phyloP scores from a whole-genome alignment of 352 stramenopile species.

The Phytophthora sojae region DNA sequence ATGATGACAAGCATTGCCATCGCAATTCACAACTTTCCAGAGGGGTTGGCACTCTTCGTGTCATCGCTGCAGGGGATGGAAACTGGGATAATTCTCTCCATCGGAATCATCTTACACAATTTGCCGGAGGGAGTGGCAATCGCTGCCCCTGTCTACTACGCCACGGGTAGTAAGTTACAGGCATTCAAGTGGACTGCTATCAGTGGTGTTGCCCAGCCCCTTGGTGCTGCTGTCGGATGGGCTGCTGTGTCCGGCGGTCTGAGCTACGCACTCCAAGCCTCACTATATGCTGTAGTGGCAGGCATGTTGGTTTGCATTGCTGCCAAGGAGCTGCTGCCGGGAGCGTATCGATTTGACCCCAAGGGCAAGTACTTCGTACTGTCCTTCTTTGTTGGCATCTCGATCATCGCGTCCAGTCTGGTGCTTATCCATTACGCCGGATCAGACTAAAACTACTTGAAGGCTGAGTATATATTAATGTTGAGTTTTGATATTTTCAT shows the following conservation, averaged over 20 bases:
- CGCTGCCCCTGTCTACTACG: conserved; percentile 96
- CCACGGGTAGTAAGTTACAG: conserved; percentile 92
- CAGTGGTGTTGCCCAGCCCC: conserved; percentile 90
- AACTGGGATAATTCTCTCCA: conserved; percentile 91
- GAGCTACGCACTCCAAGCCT: conserved; percentile 74
- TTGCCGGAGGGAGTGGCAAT: conserved; percentile 97
- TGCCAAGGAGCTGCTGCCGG: conserved; percentile 92
- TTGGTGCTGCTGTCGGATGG: conserved; percentile 88
- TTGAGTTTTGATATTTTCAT: too few relatives aligned
- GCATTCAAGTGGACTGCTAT: conserved; percentile 94
- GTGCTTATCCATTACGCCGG: conserved; percentile 85
- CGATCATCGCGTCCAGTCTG: conserved; percentile 89
- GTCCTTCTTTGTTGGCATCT: conserved; percentile 87
- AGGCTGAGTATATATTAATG: too few relatives aligned
- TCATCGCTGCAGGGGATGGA: conserved; percentile 89
- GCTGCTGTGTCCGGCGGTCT: conserved; percentile 52
- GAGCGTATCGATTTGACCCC: conserved; percentile 90
- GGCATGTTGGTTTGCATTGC: conserved; percentile 95
- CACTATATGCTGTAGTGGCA: conserved; percentile 92
- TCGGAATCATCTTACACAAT: conserved; percentile 98
- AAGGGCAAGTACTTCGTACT: conserved; percentile 88
- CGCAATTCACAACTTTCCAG: conserved; percentile 90
- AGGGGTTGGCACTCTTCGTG: conserved; percentile 96
- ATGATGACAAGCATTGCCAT: conserved; percentile 91
- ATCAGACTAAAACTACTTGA: conserved; percentile 36